Evolutionary conservation across 495 filamentous ascomycete genomes (phyloP).

Genomic region (Massariosphaeria phaeospora): DNA sequence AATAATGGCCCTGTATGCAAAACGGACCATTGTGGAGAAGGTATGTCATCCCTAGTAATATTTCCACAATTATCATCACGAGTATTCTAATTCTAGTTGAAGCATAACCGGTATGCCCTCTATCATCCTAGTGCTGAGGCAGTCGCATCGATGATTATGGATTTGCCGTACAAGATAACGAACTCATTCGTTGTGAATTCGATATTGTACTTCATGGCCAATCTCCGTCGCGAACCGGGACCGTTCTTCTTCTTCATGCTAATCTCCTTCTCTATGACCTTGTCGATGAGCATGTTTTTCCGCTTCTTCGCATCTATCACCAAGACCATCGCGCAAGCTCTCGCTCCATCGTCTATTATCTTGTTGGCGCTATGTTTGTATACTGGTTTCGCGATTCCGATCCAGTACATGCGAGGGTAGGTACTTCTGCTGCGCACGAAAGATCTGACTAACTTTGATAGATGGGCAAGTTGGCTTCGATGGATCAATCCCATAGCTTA

Average conservation of each 20-base stretch:
- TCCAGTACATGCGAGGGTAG: slow-evolving; percentile 59
- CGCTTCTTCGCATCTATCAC: slow-evolving; percentile 54
- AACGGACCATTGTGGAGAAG: slow-evolving; percentile 90
- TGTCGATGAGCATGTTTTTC: slow-evolving; percentile 72
- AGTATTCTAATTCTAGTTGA: no score
- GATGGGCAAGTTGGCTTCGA: slow-evolving; percentile 21
- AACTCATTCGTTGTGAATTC: slow-evolving; percentile 57
- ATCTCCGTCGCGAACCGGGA: slow-evolving; percentile 63
- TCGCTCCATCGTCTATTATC: slow-evolving; percentile 39
- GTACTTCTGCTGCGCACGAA: neutral
- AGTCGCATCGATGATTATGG: slow-evolving; percentile 67
- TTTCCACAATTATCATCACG: no score
- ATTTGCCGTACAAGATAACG: slow-evolving; percentile 58
- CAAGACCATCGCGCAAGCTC: slow-evolving; percentile 7
- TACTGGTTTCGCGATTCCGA: slow-evolving; percentile 80
- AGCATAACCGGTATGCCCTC: slow-evolving; percentile 73
- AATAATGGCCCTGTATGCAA: slow-evolving; percentile 74
- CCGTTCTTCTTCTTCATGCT: slow-evolving; percentile 77
- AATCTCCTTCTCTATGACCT: slow-evolving; percentile 52
- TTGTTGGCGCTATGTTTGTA: slow-evolving; percentile 76
- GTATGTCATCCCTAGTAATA: neutral
- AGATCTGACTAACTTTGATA: neutral
- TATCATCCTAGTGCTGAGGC: slow-evolving; percentile 87
- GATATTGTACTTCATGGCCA: slow-evolving; percentile 76
- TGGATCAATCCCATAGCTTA: slow-evolving; percentile 29